A percentile compares a stretch with the other conserved stretches of the same genome.
Evolutionary conservation across 768 basidiomycete genomes (phyloP).

Genomic region (Calocybe indica): DNA sequence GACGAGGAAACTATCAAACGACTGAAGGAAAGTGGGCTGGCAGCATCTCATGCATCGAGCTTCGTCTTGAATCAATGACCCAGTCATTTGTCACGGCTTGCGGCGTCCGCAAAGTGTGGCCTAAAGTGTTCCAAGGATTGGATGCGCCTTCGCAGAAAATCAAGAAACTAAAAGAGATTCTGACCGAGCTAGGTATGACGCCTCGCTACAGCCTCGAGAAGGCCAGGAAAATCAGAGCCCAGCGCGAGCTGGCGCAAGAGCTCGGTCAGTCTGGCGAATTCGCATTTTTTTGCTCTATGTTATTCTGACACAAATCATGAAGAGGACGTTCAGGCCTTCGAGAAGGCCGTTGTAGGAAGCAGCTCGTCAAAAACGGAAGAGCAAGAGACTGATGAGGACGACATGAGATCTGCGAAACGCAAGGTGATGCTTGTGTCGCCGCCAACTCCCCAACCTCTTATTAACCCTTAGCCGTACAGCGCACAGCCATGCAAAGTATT

Average conservation of each 20-base stretch:
- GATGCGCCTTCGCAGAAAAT: slow-evolving; percentile 59
- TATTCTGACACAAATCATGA: not conserved
- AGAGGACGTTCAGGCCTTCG: slow-evolving; percentile 79
- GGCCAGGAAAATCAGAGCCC: slow-evolving; percentile 67
- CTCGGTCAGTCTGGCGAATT: slow-evolving; percentile 44
- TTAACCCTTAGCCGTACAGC: slow-evolving; percentile 17
- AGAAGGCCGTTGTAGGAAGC: slow-evolving; percentile 34
- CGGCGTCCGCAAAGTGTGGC: slow-evolving; percentile 74
- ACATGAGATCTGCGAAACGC: slow-evolving; percentile 26
- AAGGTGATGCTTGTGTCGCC: slow-evolving; percentile 28
- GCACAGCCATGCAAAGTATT: slow-evolving; percentile 42
- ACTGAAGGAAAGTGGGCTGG: slow-evolving; percentile 51
- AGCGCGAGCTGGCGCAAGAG: slow-evolving; percentile 73
- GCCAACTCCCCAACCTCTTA: not conserved
- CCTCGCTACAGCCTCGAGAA: slow-evolving; percentile 75
- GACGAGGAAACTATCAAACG: slow-evolving; percentile 73
- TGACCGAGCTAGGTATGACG: slow-evolving; percentile 74
- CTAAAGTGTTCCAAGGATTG: slow-evolving; percentile 60
- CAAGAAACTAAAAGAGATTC: slow-evolving; percentile 53
- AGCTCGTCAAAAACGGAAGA: slow-evolving; percentile 22
- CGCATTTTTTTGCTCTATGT: not conserved
- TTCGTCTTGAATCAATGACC: not conserved
- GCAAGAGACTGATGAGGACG: slow-evolving; percentile 24
- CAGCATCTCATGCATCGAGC: not conserved
- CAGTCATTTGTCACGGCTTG: slow-evolving; percentile 70